Evolutionary conservation across 225 moss, liverwort and hornwort species (phyloP).

Genomic region (Polytrichum formosum): DNA sequence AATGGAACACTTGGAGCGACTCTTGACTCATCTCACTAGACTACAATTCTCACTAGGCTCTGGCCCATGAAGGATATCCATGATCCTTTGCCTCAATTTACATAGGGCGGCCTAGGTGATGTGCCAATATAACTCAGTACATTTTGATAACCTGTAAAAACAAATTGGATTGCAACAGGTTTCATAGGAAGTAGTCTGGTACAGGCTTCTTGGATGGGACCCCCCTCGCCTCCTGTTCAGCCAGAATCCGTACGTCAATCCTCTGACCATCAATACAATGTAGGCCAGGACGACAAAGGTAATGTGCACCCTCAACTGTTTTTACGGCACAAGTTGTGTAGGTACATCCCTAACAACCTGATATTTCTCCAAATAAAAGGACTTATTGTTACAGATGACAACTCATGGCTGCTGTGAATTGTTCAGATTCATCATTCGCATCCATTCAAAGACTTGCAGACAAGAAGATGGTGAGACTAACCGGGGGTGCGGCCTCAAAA

Average conservation of each 20-base stretch:
- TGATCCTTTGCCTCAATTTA: too few species aligned
- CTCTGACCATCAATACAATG: conserved; percentile 6
- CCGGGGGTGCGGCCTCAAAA: conserved; percentile 98
- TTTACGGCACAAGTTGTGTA: not conserved
- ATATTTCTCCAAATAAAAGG: not conserved
- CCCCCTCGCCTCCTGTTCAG: conserved; percentile 88
- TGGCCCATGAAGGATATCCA: too few species aligned
- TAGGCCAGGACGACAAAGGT: not conserved
- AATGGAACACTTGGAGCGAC: too few species aligned
- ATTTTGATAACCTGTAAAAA: too few species aligned
- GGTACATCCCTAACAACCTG: not conserved
- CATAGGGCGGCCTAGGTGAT: too few species aligned
- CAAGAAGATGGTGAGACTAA: conserved; percentile 15
- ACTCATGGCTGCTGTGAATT: not conserved
- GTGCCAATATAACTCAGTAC: too few species aligned
- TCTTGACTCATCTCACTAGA: too few species aligned
- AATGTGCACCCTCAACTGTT: not conserved
- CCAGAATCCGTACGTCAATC: not conserved
- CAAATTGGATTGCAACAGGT: too few species aligned
- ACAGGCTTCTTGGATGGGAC: conserved; percentile 96
- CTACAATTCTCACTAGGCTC: too few species aligned
- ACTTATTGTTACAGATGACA: not conserved
- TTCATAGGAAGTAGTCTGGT: conserved; percentile 92
- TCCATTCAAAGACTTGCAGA: too few species aligned
- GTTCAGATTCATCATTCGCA: not conserved